These are phyloP conservation scores for Plasmodium fragile DNA, from an alignment of 169 alveolate species.

Conservation along the genomic window DNA sequence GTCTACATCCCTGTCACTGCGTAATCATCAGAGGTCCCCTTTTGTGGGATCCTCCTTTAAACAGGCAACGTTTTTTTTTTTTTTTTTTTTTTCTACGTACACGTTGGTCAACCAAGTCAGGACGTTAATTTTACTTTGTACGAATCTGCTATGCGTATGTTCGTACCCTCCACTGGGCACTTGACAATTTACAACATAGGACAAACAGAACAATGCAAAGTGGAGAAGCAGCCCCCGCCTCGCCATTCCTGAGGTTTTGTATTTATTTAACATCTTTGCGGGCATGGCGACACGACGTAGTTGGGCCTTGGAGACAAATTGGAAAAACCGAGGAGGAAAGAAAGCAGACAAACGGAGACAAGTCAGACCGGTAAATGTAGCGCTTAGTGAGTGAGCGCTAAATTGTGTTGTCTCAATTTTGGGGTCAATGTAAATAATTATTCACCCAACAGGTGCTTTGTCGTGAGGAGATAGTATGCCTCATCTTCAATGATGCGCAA, in stretches of 20 bases:
- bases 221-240: slow-evolving; percentile 7
- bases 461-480: background rate
- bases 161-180: slow-evolving; percentile 16
- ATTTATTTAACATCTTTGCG: background rate
- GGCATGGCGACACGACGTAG: background rate
- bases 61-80: background rate
- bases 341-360: background rate
- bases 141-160: slow-evolving; percentile 19
- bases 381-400: background rate
- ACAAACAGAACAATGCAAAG: slow-evolving; percentile 8
- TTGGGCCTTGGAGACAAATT: background rate
- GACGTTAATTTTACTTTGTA: slow-evolving; percentile 75
- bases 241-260: background rate
- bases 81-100: slow-evolving; percentile 14
- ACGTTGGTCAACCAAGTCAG: slow-evolving; percentile 75
- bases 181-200: slow-evolving; percentile 9
- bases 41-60: background rate
- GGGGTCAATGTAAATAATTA: background rate
- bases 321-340: background rate
- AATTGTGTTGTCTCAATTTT: background rate
- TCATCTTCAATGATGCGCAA: background rate
- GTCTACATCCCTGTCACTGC: background rate
- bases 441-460: background rate
- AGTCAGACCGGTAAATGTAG: background rate
- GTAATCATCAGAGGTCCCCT: background rate